A percentile compares a stretch with the other conserved stretches of the same genome.
phyloP scores from a whole-genome alignment of 2,329 filamentous ascomycete genomes.

The Ophiocordyceps australis region DNA sequence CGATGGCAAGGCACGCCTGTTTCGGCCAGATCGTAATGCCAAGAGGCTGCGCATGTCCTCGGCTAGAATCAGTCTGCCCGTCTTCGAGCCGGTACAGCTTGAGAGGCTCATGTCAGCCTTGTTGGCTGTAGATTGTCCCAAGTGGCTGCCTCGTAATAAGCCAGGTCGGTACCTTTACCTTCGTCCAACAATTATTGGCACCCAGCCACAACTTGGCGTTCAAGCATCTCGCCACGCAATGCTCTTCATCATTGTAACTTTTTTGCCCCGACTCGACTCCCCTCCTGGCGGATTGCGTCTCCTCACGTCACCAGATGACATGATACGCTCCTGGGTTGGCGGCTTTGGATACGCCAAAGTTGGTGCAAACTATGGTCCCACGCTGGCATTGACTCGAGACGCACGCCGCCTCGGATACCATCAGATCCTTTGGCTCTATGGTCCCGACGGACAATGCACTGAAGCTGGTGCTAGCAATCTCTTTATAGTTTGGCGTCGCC shows the following conservation, averaged over 20 bases:
- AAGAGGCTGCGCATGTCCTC: slow-evolving; percentile 42
- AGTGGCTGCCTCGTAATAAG: slow-evolving; percentile 58
- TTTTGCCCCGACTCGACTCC: slow-evolving; percentile 38
- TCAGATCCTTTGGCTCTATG: slow-evolving; percentile 91
- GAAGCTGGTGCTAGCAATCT: slow-evolving; percentile 90
- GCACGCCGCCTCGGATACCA: slow-evolving; percentile 58
- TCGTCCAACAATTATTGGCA: slow-evolving; percentile 74
- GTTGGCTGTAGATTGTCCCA: slow-evolving; percentile 52
- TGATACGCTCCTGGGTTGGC: slow-evolving; percentile 81
- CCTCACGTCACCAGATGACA: slow-evolving; percentile 63
- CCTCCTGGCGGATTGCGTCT: slow-evolving; percentile 46
- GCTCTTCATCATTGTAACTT: slow-evolving; percentile 62
- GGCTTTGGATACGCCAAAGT: slow-evolving; percentile 88
- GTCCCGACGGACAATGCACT: slow-evolving; percentile 58
- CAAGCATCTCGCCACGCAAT: slow-evolving; percentile 67
- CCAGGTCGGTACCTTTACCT: slow-evolving; percentile 66
- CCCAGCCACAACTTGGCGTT: slow-evolving; percentile 63
- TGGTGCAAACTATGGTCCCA: slow-evolving; percentile 84
- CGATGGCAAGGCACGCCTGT: slow-evolving; percentile 57
- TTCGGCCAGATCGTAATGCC: slow-evolving; percentile 60
- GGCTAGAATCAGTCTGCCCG: slow-evolving; percentile 53
- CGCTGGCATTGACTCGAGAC: slow-evolving; percentile 58
- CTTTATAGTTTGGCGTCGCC: slow-evolving; percentile 58
- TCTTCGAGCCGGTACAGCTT: slow-evolving; percentile 52
- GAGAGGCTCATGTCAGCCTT: slow-evolving; percentile 58